A percentile compares a stretch with the other conserved stretches of the same genome.
Evolutionary conservation across 1,284 basidiomycete species (phyloP).

Genomic region (Cryptococcus sp.): DNA sequence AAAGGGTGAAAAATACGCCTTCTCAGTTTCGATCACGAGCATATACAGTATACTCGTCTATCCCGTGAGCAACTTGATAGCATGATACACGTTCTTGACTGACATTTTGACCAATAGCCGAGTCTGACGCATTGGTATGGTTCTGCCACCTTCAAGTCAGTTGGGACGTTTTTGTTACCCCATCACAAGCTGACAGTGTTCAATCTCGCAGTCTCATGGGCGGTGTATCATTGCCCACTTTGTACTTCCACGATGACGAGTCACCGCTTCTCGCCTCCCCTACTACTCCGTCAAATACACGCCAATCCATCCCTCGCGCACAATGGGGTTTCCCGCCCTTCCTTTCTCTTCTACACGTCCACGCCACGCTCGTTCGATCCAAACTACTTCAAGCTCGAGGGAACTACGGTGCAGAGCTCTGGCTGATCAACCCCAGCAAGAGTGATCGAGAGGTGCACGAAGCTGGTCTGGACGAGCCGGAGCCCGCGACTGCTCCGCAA

Average conservation of each 20-base stretch:
- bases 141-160: constrained; percentile 52
- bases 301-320: constrained; percentile 34
- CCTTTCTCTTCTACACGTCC: constrained; percentile 69
- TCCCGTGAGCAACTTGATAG: constrained; percentile 56
- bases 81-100: constrained; percentile 2
- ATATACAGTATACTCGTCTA: constrained; percentile 88
- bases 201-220: constrained; percentile 73
- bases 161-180: constrained; percentile 36
- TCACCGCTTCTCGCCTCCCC: constrained; percentile 57
- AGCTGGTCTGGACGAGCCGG: constrained; percentile 35
- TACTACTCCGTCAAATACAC: constrained; percentile 54
- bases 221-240: constrained; percentile 82
- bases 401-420: constrained; percentile 61
- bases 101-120: constrained; percentile 31
- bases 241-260: constrained; percentile 97
- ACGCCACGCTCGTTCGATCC: constrained; percentile 73
- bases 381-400: constrained; percentile 35
- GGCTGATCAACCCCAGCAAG: constrained; percentile 86
- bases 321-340: constrained; percentile 67
- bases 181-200: constrained; percentile 67
- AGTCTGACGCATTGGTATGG: constrained; percentile 53
- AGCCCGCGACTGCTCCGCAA: constrained; percentile 15
- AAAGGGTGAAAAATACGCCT: constrained; percentile 85
- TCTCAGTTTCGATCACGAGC: constrained; percentile 84
- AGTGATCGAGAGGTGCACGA: constrained; percentile 84